These are phyloP conservation scores for Fonsecaea pugnacius DNA, from an alignment of 2,329 filamentous ascomycete species.

Conservation along the genomic window DNA sequence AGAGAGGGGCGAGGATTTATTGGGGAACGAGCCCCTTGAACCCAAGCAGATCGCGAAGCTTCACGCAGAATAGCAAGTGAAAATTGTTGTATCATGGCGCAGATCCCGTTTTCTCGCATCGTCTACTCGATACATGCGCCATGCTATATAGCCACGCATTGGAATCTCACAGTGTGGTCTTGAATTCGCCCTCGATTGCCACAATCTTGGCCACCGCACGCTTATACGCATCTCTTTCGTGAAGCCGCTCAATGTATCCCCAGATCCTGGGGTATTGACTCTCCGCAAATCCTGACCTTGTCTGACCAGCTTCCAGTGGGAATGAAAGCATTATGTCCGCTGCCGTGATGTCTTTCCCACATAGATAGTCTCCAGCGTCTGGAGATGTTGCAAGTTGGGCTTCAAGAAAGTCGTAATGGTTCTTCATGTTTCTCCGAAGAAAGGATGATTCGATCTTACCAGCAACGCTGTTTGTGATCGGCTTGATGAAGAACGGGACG, in stretches of 20 bases:
- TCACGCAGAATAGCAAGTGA: not conserved
- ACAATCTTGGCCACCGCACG: slow-evolving; percentile 48
- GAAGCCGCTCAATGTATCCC: slow-evolving; percentile 44
- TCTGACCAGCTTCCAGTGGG: slow-evolving; percentile 47
- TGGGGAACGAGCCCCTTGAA: not conserved
- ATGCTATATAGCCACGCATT: not conserved
- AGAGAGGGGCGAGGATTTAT: not conserved
- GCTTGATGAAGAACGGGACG: slow-evolving; percentile 71
- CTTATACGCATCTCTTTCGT: slow-evolving; percentile 47
- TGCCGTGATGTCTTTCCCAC: slow-evolving; percentile 49
- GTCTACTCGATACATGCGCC: not conserved
- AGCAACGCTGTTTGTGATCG: slow-evolving; percentile 63
- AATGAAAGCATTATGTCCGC: slow-evolving; percentile 56
- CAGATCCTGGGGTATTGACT: slow-evolving; percentile 46
- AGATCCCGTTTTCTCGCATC: not conserved
- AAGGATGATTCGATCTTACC: slow-evolving; percentile 48
- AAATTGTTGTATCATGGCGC: not conserved
- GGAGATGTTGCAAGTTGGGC: slow-evolving; percentile 50
- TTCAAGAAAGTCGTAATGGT: slow-evolving; percentile 52
- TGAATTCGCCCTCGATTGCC: slow-evolving; percentile 45
- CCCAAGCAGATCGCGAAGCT: not conserved
- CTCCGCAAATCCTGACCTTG: slow-evolving; percentile 42
- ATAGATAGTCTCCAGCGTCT: slow-evolving; percentile 46
- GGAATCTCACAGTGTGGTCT: slow-evolving; percentile 28
- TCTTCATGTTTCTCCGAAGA: slow-evolving; percentile 47